These are phyloP conservation scores for Alternaria triticina DNA, from an alignment of 2,329 filamentous ascomycete species.

Conservation along the genomic window DNA sequence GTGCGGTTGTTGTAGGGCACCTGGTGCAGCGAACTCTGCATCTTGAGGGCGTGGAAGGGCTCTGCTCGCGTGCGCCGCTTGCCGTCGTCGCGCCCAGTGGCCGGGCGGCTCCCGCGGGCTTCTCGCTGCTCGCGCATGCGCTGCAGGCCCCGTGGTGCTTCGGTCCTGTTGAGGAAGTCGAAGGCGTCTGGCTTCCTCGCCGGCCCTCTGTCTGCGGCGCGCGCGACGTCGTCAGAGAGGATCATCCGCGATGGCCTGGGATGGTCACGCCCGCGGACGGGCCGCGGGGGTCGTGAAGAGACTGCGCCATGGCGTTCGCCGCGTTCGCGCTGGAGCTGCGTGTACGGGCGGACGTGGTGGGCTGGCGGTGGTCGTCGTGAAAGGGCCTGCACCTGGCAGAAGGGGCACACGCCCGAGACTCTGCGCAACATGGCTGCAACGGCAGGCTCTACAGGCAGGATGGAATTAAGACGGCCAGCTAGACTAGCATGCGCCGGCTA, in stretches of 20 bases:
- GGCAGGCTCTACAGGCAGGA: neutral
- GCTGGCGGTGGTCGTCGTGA: neutral
- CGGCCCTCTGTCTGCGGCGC: constrained; percentile 29
- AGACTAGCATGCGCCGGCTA: neutral
- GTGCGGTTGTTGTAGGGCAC: constrained; percentile 75
- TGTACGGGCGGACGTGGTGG: constrained; percentile 46
- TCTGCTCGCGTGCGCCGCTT: constrained; percentile 50
- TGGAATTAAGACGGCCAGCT: neutral
- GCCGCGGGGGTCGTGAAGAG: neutral
- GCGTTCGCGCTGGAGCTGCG: constrained; percentile 31
- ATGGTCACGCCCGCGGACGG: constrained; percentile 12
- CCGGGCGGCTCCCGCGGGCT: constrained; percentile 11
- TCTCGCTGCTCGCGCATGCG: constrained; percentile 18
- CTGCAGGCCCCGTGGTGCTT: constrained; percentile 33
- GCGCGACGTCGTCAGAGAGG: constrained; percentile 51
- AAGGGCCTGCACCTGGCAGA: constrained; percentile 50
- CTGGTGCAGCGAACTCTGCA: constrained; percentile 81
- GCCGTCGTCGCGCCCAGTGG: constrained; percentile 25
- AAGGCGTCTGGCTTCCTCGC: constrained; percentile 41
- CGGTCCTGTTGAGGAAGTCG: constrained; percentile 41
- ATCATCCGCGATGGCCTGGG: constrained; percentile 55
- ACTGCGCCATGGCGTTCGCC: constrained; percentile 12
- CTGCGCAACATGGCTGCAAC: constrained; percentile 35
- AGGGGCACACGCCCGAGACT: constrained; percentile 46
- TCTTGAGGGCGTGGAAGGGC: constrained; percentile 84